Conservation (phyloP, 208 protist genomes). For the Trypanosoma melophagium region DNA sequence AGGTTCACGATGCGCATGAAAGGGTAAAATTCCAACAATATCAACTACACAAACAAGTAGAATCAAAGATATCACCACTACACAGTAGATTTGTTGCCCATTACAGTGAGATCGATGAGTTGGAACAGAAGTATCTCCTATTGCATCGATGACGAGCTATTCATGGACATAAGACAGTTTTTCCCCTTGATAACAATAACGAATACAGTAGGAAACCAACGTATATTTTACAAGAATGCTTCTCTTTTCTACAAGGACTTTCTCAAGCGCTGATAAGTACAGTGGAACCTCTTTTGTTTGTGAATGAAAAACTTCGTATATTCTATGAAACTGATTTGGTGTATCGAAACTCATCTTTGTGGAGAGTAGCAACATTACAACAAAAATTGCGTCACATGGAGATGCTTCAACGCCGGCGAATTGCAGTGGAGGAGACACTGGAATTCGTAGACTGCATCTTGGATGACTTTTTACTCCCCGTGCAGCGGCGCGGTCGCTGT, state of each 20-base stretch:
- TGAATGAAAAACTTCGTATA: not conserved
- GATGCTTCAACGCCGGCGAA: not conserved
- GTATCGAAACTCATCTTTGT: not conserved
- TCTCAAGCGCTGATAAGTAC: not conserved
- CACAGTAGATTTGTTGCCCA: not conserved
- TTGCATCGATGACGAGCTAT: not conserved
- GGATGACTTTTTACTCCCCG: slow-evolving; percentile 8
- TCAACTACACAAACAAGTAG: not conserved
- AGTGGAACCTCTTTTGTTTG: slow-evolving; percentile 8
- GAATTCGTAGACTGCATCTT: slow-evolving; percentile 2
- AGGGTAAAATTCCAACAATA: not conserved
- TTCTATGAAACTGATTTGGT: not conserved
- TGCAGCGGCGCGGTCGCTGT: slow-evolving; percentile 6
- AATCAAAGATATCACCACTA: not conserved
- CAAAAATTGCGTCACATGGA: not conserved
- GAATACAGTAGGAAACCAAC: too few relatives aligned
- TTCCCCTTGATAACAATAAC: not conserved
- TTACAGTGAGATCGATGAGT: not conserved
- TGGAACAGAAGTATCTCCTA: slow-evolving; percentile 1
- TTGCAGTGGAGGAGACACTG: slow-evolving; percentile 6
- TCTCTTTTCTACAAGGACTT: not conserved
- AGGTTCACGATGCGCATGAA: not conserved
- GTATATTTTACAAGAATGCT: not conserved
- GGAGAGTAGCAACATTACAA: not conserved
- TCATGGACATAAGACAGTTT: not conserved